phyloP scores from a whole-genome alignment of 1,139 yeast genomes.

The Pichia sp. region DNA sequence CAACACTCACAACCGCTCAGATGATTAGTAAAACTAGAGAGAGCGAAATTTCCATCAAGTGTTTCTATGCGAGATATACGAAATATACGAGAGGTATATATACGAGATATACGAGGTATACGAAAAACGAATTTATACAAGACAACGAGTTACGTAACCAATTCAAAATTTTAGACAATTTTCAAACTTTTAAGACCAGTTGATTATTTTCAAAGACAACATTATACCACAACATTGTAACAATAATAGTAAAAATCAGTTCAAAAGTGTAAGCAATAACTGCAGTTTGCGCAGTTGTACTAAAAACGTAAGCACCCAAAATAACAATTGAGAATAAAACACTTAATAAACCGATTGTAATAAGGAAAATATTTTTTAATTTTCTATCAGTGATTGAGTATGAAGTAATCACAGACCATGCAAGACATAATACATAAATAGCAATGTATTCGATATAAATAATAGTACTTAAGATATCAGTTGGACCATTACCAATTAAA shows the following conservation, averaged over 20 bases:
- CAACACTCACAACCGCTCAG: too few species aligned
- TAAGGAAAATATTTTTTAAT: constrained; percentile 14
- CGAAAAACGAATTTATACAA: too few species aligned
- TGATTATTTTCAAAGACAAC: constrained; percentile 19
- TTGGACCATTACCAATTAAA: constrained; percentile 22
- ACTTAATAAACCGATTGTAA: constrained; percentile 18
- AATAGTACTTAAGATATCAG: constrained; percentile 20
- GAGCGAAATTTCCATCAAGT: not conserved
- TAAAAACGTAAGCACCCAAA: constrained; percentile 14
- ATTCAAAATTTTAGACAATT: not conserved
- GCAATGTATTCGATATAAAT: constrained; percentile 23
- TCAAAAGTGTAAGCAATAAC: constrained; percentile 23
- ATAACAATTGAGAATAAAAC: constrained; percentile 14
- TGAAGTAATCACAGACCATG: constrained; percentile 21
- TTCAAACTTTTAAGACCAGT: constrained; percentile 2
- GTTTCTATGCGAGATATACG: too few species aligned
- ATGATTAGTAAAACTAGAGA: not conserved
- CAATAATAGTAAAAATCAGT: constrained; percentile 17
- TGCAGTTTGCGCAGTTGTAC: constrained; percentile 17
- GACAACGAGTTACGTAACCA: too few species aligned
- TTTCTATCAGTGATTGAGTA: constrained; percentile 11
- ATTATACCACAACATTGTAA: constrained; percentile 26
- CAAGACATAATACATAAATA: constrained; percentile 16
- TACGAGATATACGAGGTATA: too few species aligned
- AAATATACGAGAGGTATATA: too few species aligned